phyloP scores from a whole-genome alignment of 2,329 filamentous ascomycete species.

The Passalora sequoiae region DNA sequence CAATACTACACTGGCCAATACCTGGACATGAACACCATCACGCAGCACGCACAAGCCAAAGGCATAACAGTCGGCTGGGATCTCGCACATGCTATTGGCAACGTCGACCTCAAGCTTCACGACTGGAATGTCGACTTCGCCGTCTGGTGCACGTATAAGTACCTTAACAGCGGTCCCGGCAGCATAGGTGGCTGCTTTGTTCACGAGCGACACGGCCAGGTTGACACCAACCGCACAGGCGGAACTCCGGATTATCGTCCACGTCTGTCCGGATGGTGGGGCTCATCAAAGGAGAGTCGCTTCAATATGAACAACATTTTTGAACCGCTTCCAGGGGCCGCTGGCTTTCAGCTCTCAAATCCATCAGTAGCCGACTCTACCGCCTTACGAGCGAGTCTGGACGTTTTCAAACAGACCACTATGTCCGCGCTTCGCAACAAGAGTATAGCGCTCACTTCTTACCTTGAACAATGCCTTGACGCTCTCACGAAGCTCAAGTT shows the following conservation, averaged over 20 bases:
- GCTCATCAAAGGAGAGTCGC: constrained; percentile 66
- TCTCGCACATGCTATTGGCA: constrained; percentile 79
- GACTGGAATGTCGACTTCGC: constrained; percentile 92
- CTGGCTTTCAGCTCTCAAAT: constrained; percentile 80
- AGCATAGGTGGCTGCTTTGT: constrained; percentile 76
- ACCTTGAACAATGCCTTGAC: constrained; percentile 63
- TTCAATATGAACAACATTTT: constrained; percentile 84
- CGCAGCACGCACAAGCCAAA: constrained; percentile 64
- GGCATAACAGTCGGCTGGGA: constrained; percentile 80
- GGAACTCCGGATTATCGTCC: constrained; percentile 49
- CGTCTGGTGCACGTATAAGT: constrained; percentile 92
- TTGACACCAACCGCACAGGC: constrained; percentile 37
- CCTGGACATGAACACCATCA: constrained; percentile 77
- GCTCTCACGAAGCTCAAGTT: constrained; percentile 15
- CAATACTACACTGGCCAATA: constrained; percentile 91
- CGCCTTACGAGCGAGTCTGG: constrained; percentile 66
- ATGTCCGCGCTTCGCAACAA: constrained; percentile 67
- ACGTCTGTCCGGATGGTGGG: constrained; percentile 81
- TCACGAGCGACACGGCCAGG: constrained; percentile 58
- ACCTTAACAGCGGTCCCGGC: constrained; percentile 80
- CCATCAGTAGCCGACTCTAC: constrained; percentile 73
- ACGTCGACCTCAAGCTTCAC: constrained; percentile 72
- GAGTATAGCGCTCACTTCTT: constrained; percentile 67
- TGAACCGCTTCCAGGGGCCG: constrained; percentile 69
- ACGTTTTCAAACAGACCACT: constrained; percentile 65